Evolutionary conservation across 2,329 filamentous ascomycete genomes (phyloP).

Genomic region (Magnaporthiopsis poae): DNA sequence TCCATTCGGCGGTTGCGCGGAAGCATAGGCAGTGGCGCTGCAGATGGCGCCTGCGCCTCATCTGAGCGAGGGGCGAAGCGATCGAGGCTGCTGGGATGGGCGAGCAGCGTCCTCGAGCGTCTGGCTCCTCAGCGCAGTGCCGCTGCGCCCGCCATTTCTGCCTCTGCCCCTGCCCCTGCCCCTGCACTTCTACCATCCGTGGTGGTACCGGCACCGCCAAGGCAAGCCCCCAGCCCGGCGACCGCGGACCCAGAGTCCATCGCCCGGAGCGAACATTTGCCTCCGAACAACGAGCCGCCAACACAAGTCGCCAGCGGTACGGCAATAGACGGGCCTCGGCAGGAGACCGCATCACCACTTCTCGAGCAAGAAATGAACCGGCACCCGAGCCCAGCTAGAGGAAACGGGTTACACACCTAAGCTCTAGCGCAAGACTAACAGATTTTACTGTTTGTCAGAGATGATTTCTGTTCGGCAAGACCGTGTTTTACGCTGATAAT

Average conservation of each 20-base stretch:
- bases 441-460: neutral
- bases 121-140: slow-evolving; percentile 11
- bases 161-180: too few species aligned
- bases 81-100: slow-evolving; percentile 14
- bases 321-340: neutral
- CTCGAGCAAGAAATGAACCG: neutral
- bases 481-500: neutral
- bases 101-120: slow-evolving; percentile 14
- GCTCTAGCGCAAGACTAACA: neutral
- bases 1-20: slow-evolving; percentile 53
- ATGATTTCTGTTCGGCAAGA: neutral
- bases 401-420: neutral
- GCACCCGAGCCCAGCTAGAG: too few species aligned
- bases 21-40: slow-evolving; percentile 30
- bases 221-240: too few species aligned
- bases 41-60: too few species aligned
- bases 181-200: neutral
- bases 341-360: neutral
- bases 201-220: neutral
- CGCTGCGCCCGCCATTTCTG: neutral
- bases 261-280: neutral
- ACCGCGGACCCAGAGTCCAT: neutral
- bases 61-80: neutral
- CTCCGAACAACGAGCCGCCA: neutral
- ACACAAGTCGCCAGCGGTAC: too few species aligned